Percentiles rank a stretch among this genome's conserved stretches.
phyloP scores from a whole-genome alignment of 176 grass and related monocot genomes.

The Raddia distichophylla region DNA sequence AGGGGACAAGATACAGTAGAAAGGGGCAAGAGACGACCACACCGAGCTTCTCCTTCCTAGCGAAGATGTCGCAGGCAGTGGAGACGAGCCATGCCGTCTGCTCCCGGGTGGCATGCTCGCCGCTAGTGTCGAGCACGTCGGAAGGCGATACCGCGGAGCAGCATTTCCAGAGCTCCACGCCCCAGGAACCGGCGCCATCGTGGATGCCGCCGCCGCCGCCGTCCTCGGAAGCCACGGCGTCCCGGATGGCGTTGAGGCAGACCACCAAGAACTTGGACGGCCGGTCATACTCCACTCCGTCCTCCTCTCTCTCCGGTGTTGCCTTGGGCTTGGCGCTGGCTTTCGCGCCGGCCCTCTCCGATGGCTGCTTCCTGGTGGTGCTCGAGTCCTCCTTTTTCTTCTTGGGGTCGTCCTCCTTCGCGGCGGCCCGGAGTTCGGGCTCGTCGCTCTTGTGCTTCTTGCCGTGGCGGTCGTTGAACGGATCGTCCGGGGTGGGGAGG shows the following conservation, averaged over 20 bases:
- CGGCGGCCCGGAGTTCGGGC: neutral
- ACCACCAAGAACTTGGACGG: slow-evolving; percentile 88
- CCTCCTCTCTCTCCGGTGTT: slow-evolving; percentile 4
- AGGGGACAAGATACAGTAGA: slow-evolving; percentile 74
- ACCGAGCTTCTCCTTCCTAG: slow-evolving; percentile 85
- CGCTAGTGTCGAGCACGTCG: slow-evolving; percentile 69
- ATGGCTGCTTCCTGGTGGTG: slow-evolving; percentile 32
- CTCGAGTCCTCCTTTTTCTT: slow-evolving; percentile 34
- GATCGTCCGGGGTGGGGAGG: slow-evolving; percentile 72
- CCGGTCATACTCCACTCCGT: slow-evolving; percentile 45
- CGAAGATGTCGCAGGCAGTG: slow-evolving; percentile 68
- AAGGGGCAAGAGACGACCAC: slow-evolving; percentile 64
- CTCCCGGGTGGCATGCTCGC: slow-evolving; percentile 49
- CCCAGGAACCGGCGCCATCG: slow-evolving; percentile 63
- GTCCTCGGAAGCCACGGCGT: slow-evolving; percentile 33
- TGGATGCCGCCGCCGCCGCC: slow-evolving; percentile 40
- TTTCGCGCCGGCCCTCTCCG: neutral
- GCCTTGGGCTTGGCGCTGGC: slow-evolving; percentile 21
- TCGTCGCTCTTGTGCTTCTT: slow-evolving; percentile 50
- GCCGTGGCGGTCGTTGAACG: slow-evolving; percentile 65
- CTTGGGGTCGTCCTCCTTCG: slow-evolving; percentile 6
- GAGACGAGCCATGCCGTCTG: slow-evolving; percentile 87
- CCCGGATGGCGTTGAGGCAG: slow-evolving; percentile 85
- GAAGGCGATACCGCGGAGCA: slow-evolving; percentile 49
- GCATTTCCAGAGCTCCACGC: slow-evolving; percentile 81